phyloP scores from a whole-genome alignment of 768 basidiomycete genomes.

The Tylopilus cervinicoccineus region DNA sequence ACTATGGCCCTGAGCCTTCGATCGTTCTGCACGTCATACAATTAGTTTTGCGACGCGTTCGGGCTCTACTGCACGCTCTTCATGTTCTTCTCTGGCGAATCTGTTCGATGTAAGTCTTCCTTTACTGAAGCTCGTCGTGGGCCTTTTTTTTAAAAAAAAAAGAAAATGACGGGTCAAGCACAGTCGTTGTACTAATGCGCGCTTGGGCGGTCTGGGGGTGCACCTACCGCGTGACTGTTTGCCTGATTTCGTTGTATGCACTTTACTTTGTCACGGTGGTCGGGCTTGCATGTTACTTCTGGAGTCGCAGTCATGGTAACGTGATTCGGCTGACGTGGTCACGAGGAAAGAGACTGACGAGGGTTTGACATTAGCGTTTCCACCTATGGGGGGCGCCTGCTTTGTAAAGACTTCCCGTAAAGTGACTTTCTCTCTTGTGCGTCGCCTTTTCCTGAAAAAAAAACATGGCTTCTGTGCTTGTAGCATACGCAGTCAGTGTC shows the following conservation, averaged over 20 bases:
- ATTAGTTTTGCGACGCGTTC: constrained; percentile 11
- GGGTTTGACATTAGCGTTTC: not conserved
- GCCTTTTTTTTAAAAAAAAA: too few relatives aligned
- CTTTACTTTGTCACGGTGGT: constrained; percentile 7
- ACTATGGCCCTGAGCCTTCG: too few relatives aligned
- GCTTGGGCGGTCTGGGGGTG: constrained; percentile 22
- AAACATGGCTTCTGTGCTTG: not conserved
- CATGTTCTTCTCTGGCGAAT: constrained; percentile 10
- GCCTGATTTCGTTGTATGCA: constrained; percentile 5
- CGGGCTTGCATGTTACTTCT: constrained; percentile 3
- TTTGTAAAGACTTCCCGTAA: not conserved
- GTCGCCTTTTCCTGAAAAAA: not conserved
- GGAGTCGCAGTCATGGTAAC: constrained; percentile 1
- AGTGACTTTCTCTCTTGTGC: not conserved
- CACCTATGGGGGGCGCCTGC: not conserved
- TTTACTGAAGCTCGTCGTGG: not conserved
- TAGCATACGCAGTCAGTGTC: constrained; percentile 7
- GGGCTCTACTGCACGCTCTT: constrained; percentile 7
- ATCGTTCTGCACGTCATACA: too few relatives aligned
- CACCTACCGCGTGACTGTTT: not conserved
- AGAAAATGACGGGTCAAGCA: too few relatives aligned
- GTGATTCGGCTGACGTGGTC: not conserved
- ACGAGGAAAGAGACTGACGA: not conserved
- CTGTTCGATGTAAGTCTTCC: constrained; percentile 8
- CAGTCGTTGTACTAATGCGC: constrained; percentile 18